Conservation (phyloP, 306 rosid species). For the Medicago truncatula region DNA sequence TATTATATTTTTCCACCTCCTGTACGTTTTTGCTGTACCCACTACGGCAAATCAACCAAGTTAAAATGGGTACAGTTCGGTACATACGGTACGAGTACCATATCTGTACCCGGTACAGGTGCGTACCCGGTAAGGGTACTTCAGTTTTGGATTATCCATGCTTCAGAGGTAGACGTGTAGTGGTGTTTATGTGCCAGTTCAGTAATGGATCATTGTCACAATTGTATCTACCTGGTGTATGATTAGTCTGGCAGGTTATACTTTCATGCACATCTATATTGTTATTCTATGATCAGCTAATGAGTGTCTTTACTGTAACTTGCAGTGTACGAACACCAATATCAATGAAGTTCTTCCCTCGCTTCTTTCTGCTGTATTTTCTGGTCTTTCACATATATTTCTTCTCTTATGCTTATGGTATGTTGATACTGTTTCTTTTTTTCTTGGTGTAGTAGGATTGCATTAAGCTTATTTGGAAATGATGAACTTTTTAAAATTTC, state of each 20-base stretch:
- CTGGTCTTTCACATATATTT: constrained; percentile 97
- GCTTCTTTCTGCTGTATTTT: constrained; percentile 95
- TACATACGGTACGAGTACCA: too few relatives aligned
- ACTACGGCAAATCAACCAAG: too few relatives aligned
- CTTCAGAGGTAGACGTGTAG: background rate
- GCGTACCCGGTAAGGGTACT: too few relatives aligned
- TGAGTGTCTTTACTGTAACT: constrained; percentile 40
- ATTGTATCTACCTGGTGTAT: background rate
- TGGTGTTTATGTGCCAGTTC: constrained; percentile 28
- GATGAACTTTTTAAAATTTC: constrained; percentile 35
- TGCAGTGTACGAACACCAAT: constrained; percentile 99
- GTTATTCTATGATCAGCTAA: constrained; percentile 45
- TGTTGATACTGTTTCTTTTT: constrained; percentile 25
- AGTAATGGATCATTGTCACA: constrained; percentile 25
- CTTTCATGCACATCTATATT: background rate
- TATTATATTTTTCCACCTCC: too few relatives aligned
- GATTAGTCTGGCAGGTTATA: constrained; percentile 18
- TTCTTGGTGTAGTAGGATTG: constrained; percentile 13
- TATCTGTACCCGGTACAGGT: too few relatives aligned
- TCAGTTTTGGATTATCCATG: too few relatives aligned
- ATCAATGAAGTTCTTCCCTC: constrained; percentile 99
- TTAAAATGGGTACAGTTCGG: too few relatives aligned
- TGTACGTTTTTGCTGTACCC: too few relatives aligned
- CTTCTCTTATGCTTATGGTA: constrained; percentile 96
- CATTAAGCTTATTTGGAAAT: constrained; percentile 38